A percentile compares a stretch with the other conserved stretches of the same genome.
Evolutionary conservation across 768 basidiomycete genomes (phyloP).

Genomic region (Holtermannia corniformis): DNA sequence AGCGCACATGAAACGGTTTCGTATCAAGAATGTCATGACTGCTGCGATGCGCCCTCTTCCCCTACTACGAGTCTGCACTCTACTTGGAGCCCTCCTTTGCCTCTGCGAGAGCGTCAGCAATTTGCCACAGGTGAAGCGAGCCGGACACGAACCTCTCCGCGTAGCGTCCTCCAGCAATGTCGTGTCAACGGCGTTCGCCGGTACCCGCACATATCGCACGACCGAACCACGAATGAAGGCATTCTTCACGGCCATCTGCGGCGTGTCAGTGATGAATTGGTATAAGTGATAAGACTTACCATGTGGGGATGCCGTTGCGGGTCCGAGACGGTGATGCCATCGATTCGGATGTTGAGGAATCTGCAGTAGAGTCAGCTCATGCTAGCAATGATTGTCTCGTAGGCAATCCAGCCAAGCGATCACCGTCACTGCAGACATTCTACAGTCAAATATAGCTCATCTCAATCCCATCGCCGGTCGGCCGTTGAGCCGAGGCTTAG

Average conservation of each 20-base stretch:
- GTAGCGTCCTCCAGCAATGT: conserved; percentile 94
- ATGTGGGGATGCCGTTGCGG: conserved; percentile 94
- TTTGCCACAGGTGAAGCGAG: neutral
- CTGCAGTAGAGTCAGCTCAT: conserved; percentile 11
- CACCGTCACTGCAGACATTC: no score
- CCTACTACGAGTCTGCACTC: neutral
- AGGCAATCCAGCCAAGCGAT: no score
- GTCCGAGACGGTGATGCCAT: conserved; percentile 84
- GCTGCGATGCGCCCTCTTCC: neutral
- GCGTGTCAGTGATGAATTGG: neutral
- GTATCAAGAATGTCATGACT: neutral
- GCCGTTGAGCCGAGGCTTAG: no score
- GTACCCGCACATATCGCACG: conserved; percentile 92
- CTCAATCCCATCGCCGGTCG: no score
- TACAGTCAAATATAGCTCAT: no score
- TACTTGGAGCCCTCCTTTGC: conserved; percentile 39
- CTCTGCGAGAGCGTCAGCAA: conserved; percentile 15
- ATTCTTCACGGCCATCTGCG: conserved; percentile 95
- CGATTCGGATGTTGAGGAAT: conserved; percentile 82
- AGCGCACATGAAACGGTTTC: no score
- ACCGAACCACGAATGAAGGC: conserved; percentile 98
- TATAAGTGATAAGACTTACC: conserved; percentile 48
- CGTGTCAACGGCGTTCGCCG: conserved; percentile 85
- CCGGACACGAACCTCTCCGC: conserved; percentile 60
- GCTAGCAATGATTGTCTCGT: no score